Conservation (phyloP, 345 rosid species). For the Gossypium turneri region DNA sequence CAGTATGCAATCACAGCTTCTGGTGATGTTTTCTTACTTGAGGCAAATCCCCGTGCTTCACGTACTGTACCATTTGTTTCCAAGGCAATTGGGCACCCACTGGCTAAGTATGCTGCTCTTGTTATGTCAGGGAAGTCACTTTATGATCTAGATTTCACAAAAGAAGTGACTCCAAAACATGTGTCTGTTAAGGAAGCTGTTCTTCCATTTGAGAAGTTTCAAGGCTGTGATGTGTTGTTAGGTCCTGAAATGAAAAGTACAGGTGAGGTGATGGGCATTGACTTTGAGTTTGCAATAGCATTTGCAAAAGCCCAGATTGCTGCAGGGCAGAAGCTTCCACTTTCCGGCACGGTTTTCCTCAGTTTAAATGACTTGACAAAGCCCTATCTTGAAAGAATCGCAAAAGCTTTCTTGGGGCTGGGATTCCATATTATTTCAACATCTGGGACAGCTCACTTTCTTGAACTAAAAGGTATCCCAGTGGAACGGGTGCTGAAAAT, state of each 20-base stretch:
- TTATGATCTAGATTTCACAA: constrained; percentile 56
- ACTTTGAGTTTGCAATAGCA: constrained; percentile 54
- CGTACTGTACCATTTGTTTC: constrained; percentile 97
- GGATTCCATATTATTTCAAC: constrained; percentile 79
- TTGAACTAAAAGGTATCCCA: constrained; percentile 63
- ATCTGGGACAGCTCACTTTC: constrained; percentile 90
- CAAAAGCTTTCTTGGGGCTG: constrained; percentile 61
- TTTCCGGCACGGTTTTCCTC: constrained; percentile 82
- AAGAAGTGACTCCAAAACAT: constrained; percentile 80
- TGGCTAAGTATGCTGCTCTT: constrained; percentile 92
- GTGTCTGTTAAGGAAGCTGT: constrained; percentile 95
- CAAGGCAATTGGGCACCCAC: constrained; percentile 92
- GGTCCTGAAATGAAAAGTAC: constrained; percentile 99
- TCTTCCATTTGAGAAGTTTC: constrained; percentile 91
- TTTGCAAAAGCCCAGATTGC: constrained; percentile 95
- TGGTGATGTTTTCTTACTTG: constrained; percentile 86
- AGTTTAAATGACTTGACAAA: constrained; percentile 92
- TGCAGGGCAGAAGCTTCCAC: constrained; percentile 87
- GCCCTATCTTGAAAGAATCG: constrained; percentile 74
- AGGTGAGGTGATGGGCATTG: constrained; percentile 96
- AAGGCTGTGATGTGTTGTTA: constrained; percentile 84
- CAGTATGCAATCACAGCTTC: constrained; percentile 82
- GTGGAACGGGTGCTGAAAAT: constrained; percentile 82
- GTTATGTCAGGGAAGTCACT: constrained; percentile 90
- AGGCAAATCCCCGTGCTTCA: constrained; percentile 99